Conservation (phyloP, 768 basidiomycete genomes). For the Lentinula sp. region DNA sequence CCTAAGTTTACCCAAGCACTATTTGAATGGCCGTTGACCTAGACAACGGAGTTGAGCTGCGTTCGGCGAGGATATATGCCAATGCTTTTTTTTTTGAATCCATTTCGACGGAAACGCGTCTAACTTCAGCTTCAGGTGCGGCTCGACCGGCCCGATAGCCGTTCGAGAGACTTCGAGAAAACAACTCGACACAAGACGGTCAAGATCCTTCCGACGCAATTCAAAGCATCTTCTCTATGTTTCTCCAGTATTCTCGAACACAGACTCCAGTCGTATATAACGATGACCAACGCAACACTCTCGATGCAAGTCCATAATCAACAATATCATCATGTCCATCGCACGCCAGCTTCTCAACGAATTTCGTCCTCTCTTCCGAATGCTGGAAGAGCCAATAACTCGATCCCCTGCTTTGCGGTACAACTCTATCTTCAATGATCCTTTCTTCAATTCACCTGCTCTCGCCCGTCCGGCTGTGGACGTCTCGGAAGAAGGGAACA, state of each 20-base stretch:
- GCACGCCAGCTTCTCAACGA: slow-evolving; percentile 61
- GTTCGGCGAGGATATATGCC: no score
- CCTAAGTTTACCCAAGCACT: no score
- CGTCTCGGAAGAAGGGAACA: slow-evolving; percentile 56
- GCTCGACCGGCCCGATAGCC: background rate
- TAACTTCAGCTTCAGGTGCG: background rate
- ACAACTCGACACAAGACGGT: background rate
- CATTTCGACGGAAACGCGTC: no score
- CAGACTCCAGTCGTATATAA: background rate
- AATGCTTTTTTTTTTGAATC: no score
- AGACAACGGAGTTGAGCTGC: no score
- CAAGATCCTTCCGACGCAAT: background rate
- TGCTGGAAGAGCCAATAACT: slow-evolving; percentile 66
- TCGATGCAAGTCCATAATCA: background rate
- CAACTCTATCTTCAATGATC: slow-evolving; percentile 42
- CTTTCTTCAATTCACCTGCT: slow-evolving; percentile 30
- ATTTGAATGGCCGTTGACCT: no score
- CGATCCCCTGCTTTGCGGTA: slow-evolving; percentile 25
- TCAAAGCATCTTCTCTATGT: background rate
- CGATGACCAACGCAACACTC: background rate
- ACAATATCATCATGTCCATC: slow-evolving; percentile 56
- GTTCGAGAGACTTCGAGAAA: background rate
- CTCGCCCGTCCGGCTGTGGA: slow-evolving; percentile 55
- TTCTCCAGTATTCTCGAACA: background rate
- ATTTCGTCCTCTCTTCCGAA: slow-evolving; percentile 67